A percentile compares a stretch with the other conserved stretches of the same genome.
These are phyloP conservation scores for Camellia japonica DNA, from an alignment of 148 eudicot species.

Conservation along the genomic window DNA sequence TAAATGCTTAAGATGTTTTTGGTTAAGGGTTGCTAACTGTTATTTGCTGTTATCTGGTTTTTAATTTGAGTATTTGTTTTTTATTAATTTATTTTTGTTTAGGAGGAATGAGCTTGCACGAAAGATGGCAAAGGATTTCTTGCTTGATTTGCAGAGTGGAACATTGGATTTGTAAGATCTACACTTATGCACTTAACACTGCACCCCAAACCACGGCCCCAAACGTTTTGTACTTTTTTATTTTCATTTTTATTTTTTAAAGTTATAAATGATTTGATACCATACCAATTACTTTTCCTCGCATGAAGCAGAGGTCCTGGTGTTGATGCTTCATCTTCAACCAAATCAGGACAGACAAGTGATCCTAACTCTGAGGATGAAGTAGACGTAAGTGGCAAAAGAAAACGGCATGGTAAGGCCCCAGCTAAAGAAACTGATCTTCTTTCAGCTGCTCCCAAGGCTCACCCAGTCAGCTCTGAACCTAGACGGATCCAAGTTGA, in stretches of 20 bases:
- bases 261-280: not conserved
- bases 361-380: slow-evolving; percentile 87
- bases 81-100: not conserved
- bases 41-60: not conserved
- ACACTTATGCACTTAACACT: not conserved
- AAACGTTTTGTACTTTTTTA: no score
- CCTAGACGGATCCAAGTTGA: slow-evolving; percentile 71
- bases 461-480: slow-evolving; percentile 79
- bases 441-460: slow-evolving; percentile 79
- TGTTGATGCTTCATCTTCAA: slow-evolving; percentile 39
- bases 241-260: not conserved
- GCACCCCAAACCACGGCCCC: not conserved
- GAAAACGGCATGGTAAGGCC: slow-evolving; percentile 67
- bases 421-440: slow-evolving; percentile 54
- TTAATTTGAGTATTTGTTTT: not conserved
- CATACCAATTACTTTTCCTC: slow-evolving; percentile 10
- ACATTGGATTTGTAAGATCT: slow-evolving; percentile 77
- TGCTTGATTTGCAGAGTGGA: slow-evolving; percentile 85
- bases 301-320: slow-evolving; percentile 70
- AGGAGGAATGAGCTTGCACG: slow-evolving; percentile 94
- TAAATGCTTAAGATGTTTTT: no score
- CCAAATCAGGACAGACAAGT: slow-evolving; percentile 69
- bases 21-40: not conserved
- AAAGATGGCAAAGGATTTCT: slow-evolving; percentile 82
- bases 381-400: slow-evolving; percentile 62